These are phyloP conservation scores for Aquilaria yunnanensis DNA, from an alignment of 345 rosid genomes.

Conservation along the genomic window DNA sequence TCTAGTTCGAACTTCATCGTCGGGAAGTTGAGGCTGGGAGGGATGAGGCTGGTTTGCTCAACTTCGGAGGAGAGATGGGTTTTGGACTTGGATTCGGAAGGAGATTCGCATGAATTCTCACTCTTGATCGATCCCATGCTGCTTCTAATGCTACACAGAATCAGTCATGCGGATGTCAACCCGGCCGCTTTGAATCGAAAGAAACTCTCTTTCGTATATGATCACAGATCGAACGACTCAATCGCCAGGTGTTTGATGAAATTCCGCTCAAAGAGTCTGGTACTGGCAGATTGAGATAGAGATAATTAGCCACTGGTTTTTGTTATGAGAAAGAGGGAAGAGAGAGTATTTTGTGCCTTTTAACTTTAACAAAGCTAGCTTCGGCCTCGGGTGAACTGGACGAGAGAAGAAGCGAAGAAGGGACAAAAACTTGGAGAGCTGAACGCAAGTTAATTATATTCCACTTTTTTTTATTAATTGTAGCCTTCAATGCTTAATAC, in stretches of 20 bases:
- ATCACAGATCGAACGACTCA: too few species aligned
- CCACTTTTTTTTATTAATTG: too few species aligned
- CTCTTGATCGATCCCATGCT: constrained; percentile 33
- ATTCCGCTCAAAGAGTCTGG: too few species aligned
- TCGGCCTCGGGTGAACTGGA: neutral
- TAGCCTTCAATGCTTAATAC: too few species aligned
- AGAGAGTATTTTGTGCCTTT: constrained; percentile 17
- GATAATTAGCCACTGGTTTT: neutral
- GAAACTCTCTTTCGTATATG: neutral
- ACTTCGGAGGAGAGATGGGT: constrained; percentile 21
- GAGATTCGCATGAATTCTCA: constrained; percentile 36
- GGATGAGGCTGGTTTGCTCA: constrained; percentile 35
- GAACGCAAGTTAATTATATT: too few species aligned
- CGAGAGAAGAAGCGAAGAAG: too few species aligned
- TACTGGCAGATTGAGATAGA: neutral
- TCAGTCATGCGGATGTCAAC: constrained; percentile 23
- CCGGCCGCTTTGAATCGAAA: neutral
- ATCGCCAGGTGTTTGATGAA: too few species aligned
- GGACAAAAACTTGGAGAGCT: too few species aligned
- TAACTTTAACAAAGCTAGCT: neutral
- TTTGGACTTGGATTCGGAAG: constrained; percentile 22
- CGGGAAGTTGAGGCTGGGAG: constrained; percentile 45
- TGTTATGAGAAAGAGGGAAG: constrained; percentile 7
- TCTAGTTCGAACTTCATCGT: constrained; percentile 39
- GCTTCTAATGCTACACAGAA: constrained; percentile 22